phyloP scores from a whole-genome alignment of 768 basidiomycete species.

The Boletus subparvulus region DNA sequence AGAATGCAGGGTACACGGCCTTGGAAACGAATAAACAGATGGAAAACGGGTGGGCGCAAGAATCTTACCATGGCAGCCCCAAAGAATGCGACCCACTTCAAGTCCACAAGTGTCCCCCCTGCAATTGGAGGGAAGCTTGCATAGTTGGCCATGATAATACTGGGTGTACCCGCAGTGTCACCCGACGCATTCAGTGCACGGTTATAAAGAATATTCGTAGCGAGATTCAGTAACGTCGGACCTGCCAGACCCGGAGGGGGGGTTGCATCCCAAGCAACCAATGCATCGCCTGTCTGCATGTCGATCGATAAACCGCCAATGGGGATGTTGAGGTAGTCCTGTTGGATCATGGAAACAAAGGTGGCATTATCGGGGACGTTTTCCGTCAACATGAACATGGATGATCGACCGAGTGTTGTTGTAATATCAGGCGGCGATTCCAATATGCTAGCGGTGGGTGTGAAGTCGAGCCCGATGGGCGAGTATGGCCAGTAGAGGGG shows the following conservation, averaged over 20 bases:
- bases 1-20: constrained; percentile 83
- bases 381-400: constrained; percentile 35
- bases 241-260: constrained; percentile 58
- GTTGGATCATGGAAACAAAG: constrained; percentile 53
- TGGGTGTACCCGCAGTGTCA: constrained; percentile 35
- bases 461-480: constrained; percentile 35
- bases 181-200: constrained; percentile 56
- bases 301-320: constrained; percentile 72
- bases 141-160: constrained; percentile 60
- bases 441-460: constrained; percentile 39
- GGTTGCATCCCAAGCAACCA: constrained; percentile 72
- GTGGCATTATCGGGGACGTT: constrained; percentile 56
- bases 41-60: neutral
- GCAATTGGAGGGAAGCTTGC: constrained; percentile 56
- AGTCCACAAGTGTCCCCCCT: constrained; percentile 53
- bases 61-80: constrained; percentile 63
- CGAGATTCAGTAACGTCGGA: constrained; percentile 63
- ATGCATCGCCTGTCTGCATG: constrained; percentile 42
- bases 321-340: constrained; percentile 53
- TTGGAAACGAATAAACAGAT: constrained; percentile 22
- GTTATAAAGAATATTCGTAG: constrained; percentile 65
- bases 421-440: constrained; percentile 56
- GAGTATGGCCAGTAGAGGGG: constrained; percentile 59
- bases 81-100: constrained; percentile 78
- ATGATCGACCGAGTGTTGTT: constrained; percentile 43